Conservation (phyloP, 1,284 basidiomycete genomes). For the Ustilago loliicola region DNA sequence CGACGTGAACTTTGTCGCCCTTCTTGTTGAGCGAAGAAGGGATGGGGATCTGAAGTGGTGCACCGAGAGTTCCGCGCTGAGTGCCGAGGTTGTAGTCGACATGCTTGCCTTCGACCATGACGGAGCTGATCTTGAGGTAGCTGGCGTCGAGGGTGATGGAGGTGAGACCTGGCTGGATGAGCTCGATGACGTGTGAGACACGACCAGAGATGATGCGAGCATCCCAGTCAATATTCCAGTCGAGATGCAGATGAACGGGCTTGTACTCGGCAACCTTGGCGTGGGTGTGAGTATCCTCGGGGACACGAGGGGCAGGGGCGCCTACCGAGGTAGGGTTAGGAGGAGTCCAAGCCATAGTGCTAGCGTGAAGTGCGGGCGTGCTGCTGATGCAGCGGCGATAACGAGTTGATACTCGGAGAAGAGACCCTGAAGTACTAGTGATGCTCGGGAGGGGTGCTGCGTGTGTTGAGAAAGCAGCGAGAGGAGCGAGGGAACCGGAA, state of each 20-base stretch:
- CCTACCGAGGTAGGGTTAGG: slow-evolving; percentile 62
- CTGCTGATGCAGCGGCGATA: neutral
- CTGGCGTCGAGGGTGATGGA: slow-evolving; percentile 84
- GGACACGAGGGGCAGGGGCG: slow-evolving; percentile 48
- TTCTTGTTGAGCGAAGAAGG: slow-evolving; percentile 51
- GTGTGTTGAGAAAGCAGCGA: slow-evolving; percentile 8
- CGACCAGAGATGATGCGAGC: slow-evolving; percentile 79
- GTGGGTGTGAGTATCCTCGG: slow-evolving; percentile 63
- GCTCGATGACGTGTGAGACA: slow-evolving; percentile 78
- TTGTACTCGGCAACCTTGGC: slow-evolving; percentile 61
- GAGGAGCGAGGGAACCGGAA: slow-evolving; percentile 12
- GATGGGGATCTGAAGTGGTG: slow-evolving; percentile 71
- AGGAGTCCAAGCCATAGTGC: slow-evolving; percentile 59
- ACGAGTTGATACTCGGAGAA: neutral
- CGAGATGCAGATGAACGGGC: slow-evolving; percentile 73
- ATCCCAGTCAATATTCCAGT: slow-evolving; percentile 87
- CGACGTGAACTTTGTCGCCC: slow-evolving; percentile 56
- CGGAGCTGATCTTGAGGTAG: slow-evolving; percentile 78
- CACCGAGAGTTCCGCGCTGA: slow-evolving; percentile 71
- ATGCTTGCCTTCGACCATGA: slow-evolving; percentile 75
- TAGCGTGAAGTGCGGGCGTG: neutral
- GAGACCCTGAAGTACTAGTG: neutral
- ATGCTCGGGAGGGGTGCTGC: neutral
- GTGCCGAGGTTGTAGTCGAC: slow-evolving; percentile 75
- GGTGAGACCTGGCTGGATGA: slow-evolving; percentile 76